A percentile compares a stretch with the other conserved stretches of the same genome.
Evolutionary conservation across 768 basidiomycete species (phyloP).

Genomic region (Suillus subalutaceus): DNA sequence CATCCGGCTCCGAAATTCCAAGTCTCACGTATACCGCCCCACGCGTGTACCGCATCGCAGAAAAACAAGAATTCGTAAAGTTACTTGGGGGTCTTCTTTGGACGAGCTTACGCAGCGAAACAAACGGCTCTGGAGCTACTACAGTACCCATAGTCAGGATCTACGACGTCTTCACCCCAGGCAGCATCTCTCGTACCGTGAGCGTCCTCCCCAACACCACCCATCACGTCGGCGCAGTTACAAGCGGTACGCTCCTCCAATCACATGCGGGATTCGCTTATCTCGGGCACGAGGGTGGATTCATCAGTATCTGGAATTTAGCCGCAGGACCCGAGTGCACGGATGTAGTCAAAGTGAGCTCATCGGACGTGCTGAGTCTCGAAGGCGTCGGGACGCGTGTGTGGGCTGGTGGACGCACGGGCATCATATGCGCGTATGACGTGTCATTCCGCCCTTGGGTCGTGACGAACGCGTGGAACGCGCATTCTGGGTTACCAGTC

Average conservation of each 20-base stretch:
- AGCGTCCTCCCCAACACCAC: slow-evolving; percentile 42
- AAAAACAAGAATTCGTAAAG: slow-evolving; percentile 81
- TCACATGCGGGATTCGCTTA: slow-evolving; percentile 69
- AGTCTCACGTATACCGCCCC: slow-evolving; percentile 51
- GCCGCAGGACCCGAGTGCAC: slow-evolving; percentile 61
- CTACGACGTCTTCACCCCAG: slow-evolving; percentile 73
- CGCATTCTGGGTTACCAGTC: slow-evolving; percentile 71
- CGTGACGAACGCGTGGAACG: slow-evolving; percentile 86
- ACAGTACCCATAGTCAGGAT: slow-evolving; percentile 77
- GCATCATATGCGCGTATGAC: slow-evolving; percentile 82
- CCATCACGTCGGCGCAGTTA: slow-evolving; percentile 81
- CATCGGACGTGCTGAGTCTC: slow-evolving; percentile 79
- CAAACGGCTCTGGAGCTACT: slow-evolving; percentile 42
- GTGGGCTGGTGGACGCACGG: slow-evolving; percentile 88
- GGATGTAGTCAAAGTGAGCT: slow-evolving; percentile 78
- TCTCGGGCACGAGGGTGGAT: slow-evolving; percentile 92
- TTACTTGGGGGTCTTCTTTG: slow-evolving; percentile 79
- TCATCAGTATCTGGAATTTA: slow-evolving; percentile 79
- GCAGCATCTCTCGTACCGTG: slow-evolving; percentile 54
- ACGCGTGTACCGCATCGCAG: slow-evolving; percentile 67
- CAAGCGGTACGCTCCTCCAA: slow-evolving; percentile 76
- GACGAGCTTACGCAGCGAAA: slow-evolving; percentile 68
- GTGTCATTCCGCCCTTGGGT: slow-evolving; percentile 76
- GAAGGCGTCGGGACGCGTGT: slow-evolving; percentile 83
- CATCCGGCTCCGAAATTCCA: slow-evolving; percentile 40